phyloP scores from a whole-genome alignment of 1,284 basidiomycete genomes.

The Sporisorium iseilematis-ciliati region DNA sequence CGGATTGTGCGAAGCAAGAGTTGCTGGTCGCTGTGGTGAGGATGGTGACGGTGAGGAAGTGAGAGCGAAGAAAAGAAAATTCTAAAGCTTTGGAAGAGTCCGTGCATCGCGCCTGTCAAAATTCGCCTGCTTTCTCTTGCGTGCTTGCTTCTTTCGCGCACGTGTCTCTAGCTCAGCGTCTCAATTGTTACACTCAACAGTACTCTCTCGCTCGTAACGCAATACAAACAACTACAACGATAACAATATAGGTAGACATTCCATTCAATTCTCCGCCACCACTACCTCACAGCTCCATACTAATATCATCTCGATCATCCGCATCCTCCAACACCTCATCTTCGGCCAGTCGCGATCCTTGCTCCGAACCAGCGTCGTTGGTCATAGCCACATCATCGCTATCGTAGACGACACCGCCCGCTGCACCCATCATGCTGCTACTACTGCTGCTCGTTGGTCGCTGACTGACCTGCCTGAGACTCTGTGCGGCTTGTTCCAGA shows the following conservation, averaged over 20 bases:
- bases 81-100: not conserved
- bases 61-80: not conserved
- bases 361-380: conserved; percentile 29
- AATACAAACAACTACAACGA: not conserved
- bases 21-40: not conserved
- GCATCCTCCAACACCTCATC: conserved; percentile 31
- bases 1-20: not conserved
- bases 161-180: not conserved
- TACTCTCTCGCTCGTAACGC: not conserved
- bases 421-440: not conserved
- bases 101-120: conserved; percentile 1
- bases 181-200: no score
- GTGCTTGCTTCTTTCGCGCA: not conserved
- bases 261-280: not conserved
- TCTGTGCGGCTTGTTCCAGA: conserved; percentile 39
- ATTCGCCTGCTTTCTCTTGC: no score
- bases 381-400: conserved; percentile 38
- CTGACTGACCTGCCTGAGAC: conserved; percentile 12
- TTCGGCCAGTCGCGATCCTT: conserved; percentile 23
- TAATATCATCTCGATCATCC: conserved; percentile 36
- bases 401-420: conserved; percentile 6
- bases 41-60: not conserved
- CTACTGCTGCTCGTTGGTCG: conserved; percentile 28
- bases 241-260: conserved; percentile 1
- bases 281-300: conserved; percentile 35